phyloP scores from a whole-genome alignment of 1,139 yeast genomes.

The Yamadazyma buinensis region DNA sequence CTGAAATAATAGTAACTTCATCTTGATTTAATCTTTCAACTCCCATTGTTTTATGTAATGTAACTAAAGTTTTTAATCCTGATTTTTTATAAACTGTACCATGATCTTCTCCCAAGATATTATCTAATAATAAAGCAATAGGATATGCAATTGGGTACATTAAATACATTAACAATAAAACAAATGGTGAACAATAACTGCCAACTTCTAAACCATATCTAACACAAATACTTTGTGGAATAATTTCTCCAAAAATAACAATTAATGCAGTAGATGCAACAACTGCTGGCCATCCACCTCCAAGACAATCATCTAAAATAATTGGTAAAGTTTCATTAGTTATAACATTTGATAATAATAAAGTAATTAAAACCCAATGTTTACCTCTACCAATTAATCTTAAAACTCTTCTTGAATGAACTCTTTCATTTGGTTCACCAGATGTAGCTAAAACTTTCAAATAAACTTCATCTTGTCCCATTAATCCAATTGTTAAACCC shows the following conservation, averaged over 20 bases:
- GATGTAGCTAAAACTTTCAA: slow-evolving; percentile 64
- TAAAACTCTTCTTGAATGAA: slow-evolving; percentile 72
- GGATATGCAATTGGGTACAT: slow-evolving; percentile 96
- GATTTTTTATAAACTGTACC: slow-evolving; percentile 92
- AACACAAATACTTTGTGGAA: slow-evolving; percentile 92
- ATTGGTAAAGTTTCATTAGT: slow-evolving; percentile 96
- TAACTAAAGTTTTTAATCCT: slow-evolving; percentile 89
- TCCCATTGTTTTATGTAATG: slow-evolving; percentile 92
- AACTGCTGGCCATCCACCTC: slow-evolving; percentile 98
- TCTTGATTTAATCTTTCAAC: slow-evolving; percentile 90
- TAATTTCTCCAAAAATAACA: slow-evolving; percentile 93
- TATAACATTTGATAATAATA: slow-evolving; percentile 81
- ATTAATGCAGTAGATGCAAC: slow-evolving; percentile 88
- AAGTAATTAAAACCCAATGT: slow-evolving; percentile 96
- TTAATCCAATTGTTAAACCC: slow-evolving; percentile 86
- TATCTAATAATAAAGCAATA: slow-evolving; percentile 75
- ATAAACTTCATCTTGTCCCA: slow-evolving; percentile 98
- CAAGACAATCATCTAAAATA: slow-evolving; percentile 84
- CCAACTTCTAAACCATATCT: slow-evolving; percentile 92
- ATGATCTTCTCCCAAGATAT: slow-evolving; percentile 88
- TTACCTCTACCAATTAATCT: slow-evolving; percentile 75
- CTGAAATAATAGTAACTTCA: slow-evolving; percentile 92
- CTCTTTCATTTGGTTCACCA: slow-evolving; percentile 59
- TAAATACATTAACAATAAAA: slow-evolving; percentile 74
- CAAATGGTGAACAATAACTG: slow-evolving; percentile 87